phyloP scores from a whole-genome alignment of 1,284 basidiomycete species.

The Malassezia sp. region DNA sequence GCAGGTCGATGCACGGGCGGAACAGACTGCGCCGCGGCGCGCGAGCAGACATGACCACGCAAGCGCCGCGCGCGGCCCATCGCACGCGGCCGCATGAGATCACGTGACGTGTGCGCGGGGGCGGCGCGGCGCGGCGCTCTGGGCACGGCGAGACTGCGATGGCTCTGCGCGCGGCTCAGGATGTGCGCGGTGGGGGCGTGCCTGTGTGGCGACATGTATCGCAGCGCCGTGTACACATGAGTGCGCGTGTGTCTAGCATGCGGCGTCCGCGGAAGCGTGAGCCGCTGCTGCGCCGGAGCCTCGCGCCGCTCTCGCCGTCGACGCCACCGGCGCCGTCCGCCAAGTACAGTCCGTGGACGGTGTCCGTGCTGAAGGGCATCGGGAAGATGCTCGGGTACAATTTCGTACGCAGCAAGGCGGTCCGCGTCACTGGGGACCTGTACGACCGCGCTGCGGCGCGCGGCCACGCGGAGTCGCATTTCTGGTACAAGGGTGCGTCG shows the following conservation, averaged over 20 bases:
- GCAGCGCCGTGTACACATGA: too few species aligned
- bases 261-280: slow-evolving; percentile 7
- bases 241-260: too few species aligned
- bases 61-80: not conserved
- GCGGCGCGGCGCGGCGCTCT: not conserved
- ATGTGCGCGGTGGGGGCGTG: too few species aligned
- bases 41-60: not conserved
- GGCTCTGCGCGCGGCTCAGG: too few species aligned
- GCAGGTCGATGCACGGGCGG: slow-evolving; percentile 92
- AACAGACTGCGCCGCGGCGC: slow-evolving; percentile 52
- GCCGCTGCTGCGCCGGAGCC: slow-evolving; percentile 16
- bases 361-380: slow-evolving; percentile 41
- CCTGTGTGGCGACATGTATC: too few species aligned
- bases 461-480: slow-evolving; percentile 41
- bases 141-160: not conserved
- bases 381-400: slow-evolving; percentile 53
- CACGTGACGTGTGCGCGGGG: not conserved
- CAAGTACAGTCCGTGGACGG: slow-evolving; percentile 26
- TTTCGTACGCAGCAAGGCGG: slow-evolving; percentile 50
- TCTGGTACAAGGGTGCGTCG: slow-evolving; percentile 43
- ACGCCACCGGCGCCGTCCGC: slow-evolving; percentile 23
- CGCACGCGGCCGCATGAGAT: not conserved
- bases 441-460: slow-evolving; percentile 52
- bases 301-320: slow-evolving; percentile 31
- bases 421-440: slow-evolving; percentile 52